phyloP scores from a whole-genome alignment of 2,329 filamentous ascomycete species.

The Colletotrichum shisoi region DNA sequence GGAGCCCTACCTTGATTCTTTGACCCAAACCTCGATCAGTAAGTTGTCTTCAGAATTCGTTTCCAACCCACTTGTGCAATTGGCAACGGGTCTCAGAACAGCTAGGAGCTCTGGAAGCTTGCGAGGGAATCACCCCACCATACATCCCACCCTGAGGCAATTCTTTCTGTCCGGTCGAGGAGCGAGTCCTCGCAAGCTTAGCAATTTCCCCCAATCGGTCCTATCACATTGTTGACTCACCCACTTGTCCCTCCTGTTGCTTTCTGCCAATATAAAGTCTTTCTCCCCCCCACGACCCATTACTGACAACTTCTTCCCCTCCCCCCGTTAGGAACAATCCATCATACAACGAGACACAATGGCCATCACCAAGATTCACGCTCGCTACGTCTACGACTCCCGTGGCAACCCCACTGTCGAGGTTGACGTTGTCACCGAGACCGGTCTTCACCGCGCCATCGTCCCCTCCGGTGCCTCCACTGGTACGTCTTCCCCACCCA shows the following conservation, averaged over 20 bases:
- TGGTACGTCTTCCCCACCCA: slow-evolving; percentile 62
- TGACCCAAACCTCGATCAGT: slow-evolving; percentile 25
- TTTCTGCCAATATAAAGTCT: slow-evolving; percentile 34
- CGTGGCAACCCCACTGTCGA: slow-evolving; percentile 97
- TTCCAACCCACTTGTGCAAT: slow-evolving; percentile 9
- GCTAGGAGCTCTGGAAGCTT: slow-evolving; percentile 34
- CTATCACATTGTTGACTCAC: slow-evolving; percentile 39
- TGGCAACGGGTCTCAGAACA: slow-evolving; percentile 9
- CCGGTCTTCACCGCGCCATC: slow-evolving; percentile 90
- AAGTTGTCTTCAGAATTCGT: slow-evolving; percentile 11
- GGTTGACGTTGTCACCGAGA: slow-evolving; percentile 92
- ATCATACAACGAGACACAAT: slow-evolving; percentile 63
- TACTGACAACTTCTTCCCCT: slow-evolving; percentile 18
- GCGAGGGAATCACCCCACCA: slow-evolving; percentile 36
- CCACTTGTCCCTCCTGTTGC: slow-evolving; percentile 33
- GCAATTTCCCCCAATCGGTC: slow-evolving; percentile 39
- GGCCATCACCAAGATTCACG: slow-evolving; percentile 89
- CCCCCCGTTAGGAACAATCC: slow-evolving; percentile 29
- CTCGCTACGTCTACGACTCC: slow-evolving; percentile 97
- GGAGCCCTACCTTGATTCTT: slow-evolving; percentile 4
- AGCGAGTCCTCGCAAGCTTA: slow-evolving; percentile 37
- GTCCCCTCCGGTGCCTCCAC: slow-evolving; percentile 93
- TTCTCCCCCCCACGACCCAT: slow-evolving; percentile 23
- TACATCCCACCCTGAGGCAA: slow-evolving; percentile 39
- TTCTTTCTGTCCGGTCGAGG: slow-evolving; percentile 38